Conservation (phyloP, 2,329 filamentous ascomycete genomes). For the Hirsutella rhossiliensis region DNA sequence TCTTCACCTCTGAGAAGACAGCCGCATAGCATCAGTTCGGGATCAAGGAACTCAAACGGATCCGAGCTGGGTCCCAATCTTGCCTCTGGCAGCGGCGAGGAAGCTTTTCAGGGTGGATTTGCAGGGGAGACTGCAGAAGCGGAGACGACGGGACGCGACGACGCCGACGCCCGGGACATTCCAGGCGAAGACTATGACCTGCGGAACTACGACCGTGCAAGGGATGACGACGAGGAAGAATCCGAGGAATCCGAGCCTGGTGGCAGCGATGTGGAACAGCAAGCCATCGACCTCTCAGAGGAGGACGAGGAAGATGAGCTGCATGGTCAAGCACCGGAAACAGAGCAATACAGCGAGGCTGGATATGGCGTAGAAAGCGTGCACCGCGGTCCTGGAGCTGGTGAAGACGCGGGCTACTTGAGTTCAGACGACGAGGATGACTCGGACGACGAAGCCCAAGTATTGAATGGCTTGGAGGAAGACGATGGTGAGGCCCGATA, state of each 20-base stretch:
- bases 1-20: slow-evolving; percentile 2
- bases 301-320: slow-evolving; percentile 5
- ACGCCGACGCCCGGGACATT: slow-evolving; percentile 13
- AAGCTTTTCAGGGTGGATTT: no score
- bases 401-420: background rate
- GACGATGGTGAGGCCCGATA: background rate
- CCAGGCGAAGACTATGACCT: slow-evolving; percentile 22
- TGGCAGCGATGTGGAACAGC: slow-evolving; percentile 6
- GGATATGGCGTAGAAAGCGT: background rate
- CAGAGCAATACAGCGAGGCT: background rate
- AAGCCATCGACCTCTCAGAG: slow-evolving; percentile 13
- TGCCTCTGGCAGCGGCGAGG: no score
- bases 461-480: background rate
- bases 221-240: slow-evolving; percentile 20
- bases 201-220: slow-evolving; percentile 18
- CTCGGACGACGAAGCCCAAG: background rate
- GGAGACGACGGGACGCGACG: slow-evolving; percentile 1
- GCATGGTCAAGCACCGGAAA: background rate
- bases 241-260: slow-evolving; percentile 6
- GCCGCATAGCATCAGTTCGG: background rate
- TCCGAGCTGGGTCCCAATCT: background rate
- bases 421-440: background rate
- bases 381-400: background rate
- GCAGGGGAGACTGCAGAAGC: no score
- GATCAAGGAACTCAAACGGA: background rate